A percentile compares a stretch with the other conserved stretches of the same genome.
phyloP scores from a whole-genome alignment of 1,139 yeast species.

The Kluyveromyces sp. region DNA sequence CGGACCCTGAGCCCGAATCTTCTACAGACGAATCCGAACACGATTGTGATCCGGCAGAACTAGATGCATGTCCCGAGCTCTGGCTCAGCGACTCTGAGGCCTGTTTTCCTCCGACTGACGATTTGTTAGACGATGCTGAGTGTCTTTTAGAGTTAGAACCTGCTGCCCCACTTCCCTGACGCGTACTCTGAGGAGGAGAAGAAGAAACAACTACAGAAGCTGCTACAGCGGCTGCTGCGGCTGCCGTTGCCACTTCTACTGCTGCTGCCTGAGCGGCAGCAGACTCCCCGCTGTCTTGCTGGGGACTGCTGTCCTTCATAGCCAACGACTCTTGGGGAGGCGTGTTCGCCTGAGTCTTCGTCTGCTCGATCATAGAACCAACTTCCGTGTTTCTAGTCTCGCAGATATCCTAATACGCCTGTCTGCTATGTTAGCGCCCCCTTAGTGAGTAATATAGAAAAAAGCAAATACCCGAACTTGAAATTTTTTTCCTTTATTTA shows the following conservation, averaged over 20 bases:
- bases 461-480: background rate
- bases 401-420: background rate
- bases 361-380: conserved; percentile 11
- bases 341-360: conserved; percentile 14
- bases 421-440: no score
- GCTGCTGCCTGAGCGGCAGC: conserved; percentile 9
- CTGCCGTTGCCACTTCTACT: conserved; percentile 9
- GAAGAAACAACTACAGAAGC: conserved; percentile 7
- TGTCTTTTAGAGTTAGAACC: no score
- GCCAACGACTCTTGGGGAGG: conserved; percentile 12
- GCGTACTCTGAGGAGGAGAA: no score
- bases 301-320: conserved; percentile 1
- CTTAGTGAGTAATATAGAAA: background rate
- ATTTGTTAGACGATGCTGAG: no score
- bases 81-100: no score
- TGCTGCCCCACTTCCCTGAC: no score
- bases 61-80: no score
- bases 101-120: no score
- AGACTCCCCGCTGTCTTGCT: background rate
- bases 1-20: background rate
- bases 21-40: background rate
- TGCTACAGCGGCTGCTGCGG: conserved; percentile 7
- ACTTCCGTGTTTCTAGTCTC: background rate
- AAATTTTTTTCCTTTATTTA: no score
- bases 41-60: background rate